Evolutionary conservation across 768 basidiomycete genomes (phyloP), one percentile per base, ranked within the genome.

Genomic region (Panus rudis): DNA sequence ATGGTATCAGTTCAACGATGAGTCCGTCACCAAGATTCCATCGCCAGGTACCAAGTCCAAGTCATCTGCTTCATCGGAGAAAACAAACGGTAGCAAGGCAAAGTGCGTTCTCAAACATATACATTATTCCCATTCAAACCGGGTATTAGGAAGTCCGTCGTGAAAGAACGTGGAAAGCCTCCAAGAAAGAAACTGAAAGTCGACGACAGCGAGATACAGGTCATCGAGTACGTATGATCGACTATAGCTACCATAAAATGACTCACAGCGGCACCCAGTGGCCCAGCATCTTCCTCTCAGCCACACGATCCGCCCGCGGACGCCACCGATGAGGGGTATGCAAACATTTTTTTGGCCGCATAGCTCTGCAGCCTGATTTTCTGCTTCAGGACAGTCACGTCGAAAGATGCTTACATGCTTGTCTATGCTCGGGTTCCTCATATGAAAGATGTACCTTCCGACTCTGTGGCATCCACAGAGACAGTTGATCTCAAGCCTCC

Each of bases 1-100:
- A 14, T 98, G 94, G 93, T 93, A 81, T 57, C 80, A 84, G 47
- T 98, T 91, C 63, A 92, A 94, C 53, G 94, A 98, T 56, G 94
- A 97, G 58, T 63, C 64, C 4, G 89, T 94, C 4, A 80, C 79
- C 0, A 75, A 70, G 52, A 77, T 83, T 43, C 66, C 75, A 38
- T 63, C 69, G 21, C 65, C 81, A 3, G 73, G 73, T 22, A 71
- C 76, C 43, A 74, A 72, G 43, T 56, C 37, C 32, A 47, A 49
- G n/a, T 41, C 20, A 52, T 57, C 30, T 42, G 39, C 54, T 28
- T n/a, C n/a, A n/a, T n/a, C n/a, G n/a, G n/a, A n/a, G n/a, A n/a
- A n/a, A n/a, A n/a, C n/a, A n/a, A n/a, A n/a, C n/a, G n/a, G n/a
- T n/a, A n/a, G n/a, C n/a, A n/a, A n/a, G n/a, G n/a, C n/a, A n/a